A percentile compares a stretch with the other conserved stretches of the same genome.
Evolutionary conservation across 1,139 yeast genomes (phyloP).

Genomic region (Taphrina betulina): DNA sequence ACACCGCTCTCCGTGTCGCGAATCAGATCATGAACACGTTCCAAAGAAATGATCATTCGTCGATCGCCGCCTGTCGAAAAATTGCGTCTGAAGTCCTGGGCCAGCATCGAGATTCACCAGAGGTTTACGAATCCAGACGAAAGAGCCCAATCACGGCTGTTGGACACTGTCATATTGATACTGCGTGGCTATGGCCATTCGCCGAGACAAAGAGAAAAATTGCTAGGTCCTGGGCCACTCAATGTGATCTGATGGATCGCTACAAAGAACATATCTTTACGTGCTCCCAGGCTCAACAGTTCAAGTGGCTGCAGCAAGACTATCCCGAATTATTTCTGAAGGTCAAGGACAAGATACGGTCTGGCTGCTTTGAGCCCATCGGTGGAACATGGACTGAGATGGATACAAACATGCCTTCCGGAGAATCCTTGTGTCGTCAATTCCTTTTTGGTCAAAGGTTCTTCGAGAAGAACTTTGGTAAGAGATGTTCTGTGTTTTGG

Average conservation of each 20-base stretch:
- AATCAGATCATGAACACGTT: slow-evolving; percentile 79
- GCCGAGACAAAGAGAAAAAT: slow-evolving; percentile 79
- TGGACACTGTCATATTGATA: slow-evolving; percentile 95
- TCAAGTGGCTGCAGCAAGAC: slow-evolving; percentile 80
- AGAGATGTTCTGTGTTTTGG: slow-evolving; percentile 77
- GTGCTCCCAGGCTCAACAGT: slow-evolving; percentile 95
- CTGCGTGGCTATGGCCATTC: slow-evolving; percentile 80
- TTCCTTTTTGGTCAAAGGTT: slow-evolving; percentile 87
- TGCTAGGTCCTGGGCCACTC: slow-evolving; percentile 94
- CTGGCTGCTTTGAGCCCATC: slow-evolving; percentile 78
- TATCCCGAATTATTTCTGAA: slow-evolving; percentile 68
- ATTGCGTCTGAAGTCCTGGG: slow-evolving; percentile 70
- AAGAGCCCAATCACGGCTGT: slow-evolving; percentile 65
- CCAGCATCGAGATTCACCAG: slow-evolving; percentile 57
- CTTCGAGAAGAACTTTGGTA: slow-evolving; percentile 74
- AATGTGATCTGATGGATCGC: slow-evolving; percentile 74
- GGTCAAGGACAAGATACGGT: slow-evolving; percentile 63
- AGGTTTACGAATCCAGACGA: slow-evolving; percentile 53
- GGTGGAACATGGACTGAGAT: slow-evolving; percentile 99
- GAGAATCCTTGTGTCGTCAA: slow-evolving; percentile 87
- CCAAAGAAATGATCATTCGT: slow-evolving; percentile 54
- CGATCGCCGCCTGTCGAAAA: slow-evolving; percentile 62
- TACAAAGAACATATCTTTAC: slow-evolving; percentile 93
- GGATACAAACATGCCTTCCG: slow-evolving; percentile 90
- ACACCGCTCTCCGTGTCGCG: slow-evolving; percentile 73